Conservation (phyloP, 768 basidiomycete species). For the Guyanaporus albipodus region DNA sequence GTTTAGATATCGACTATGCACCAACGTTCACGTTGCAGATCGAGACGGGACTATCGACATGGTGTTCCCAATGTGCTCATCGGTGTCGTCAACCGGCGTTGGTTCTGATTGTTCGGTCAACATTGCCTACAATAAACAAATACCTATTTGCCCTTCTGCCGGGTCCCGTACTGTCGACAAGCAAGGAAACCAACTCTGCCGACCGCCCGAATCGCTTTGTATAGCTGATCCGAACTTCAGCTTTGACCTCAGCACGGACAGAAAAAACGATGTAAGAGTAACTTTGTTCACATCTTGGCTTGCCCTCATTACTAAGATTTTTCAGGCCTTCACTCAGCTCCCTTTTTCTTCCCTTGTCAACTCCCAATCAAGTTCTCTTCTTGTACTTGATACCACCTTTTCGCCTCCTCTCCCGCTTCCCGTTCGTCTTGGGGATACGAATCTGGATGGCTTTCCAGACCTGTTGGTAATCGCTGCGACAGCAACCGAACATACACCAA, state of each 20-base stretch:
- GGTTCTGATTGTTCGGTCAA: slow-evolving; percentile 81
- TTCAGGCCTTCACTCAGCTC: slow-evolving; percentile 63
- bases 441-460: slow-evolving; percentile 95
- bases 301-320: not conserved
- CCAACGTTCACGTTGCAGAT: slow-evolving; percentile 43
- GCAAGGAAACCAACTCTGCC: slow-evolving; percentile 56
- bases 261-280: slow-evolving; percentile 47
- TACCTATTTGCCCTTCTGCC: slow-evolving; percentile 68
- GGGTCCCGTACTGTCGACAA: slow-evolving; percentile 44
- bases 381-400: slow-evolving; percentile 65
- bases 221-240: slow-evolving; percentile 73
- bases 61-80: slow-evolving; percentile 81
- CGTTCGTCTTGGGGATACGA: slow-evolving; percentile 81
- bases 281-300: not conserved
- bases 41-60: slow-evolving; percentile 97
- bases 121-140: slow-evolving; percentile 90
- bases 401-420: slow-evolving; percentile 69
- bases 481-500: slow-evolving; percentile 47
- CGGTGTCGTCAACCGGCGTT: slow-evolving; percentile 66
- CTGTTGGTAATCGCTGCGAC: slow-evolving; percentile 56
- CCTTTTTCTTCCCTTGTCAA: slow-evolving; percentile 60
- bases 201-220: slow-evolving; percentile 79
- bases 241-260: slow-evolving; percentile 58
- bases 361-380: slow-evolving; percentile 46
- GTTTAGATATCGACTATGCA: not conserved